These are phyloP conservation scores for Plasmodium ovale DNA, from an alignment of 169 alveolate species.

Conservation along the genomic window DNA sequence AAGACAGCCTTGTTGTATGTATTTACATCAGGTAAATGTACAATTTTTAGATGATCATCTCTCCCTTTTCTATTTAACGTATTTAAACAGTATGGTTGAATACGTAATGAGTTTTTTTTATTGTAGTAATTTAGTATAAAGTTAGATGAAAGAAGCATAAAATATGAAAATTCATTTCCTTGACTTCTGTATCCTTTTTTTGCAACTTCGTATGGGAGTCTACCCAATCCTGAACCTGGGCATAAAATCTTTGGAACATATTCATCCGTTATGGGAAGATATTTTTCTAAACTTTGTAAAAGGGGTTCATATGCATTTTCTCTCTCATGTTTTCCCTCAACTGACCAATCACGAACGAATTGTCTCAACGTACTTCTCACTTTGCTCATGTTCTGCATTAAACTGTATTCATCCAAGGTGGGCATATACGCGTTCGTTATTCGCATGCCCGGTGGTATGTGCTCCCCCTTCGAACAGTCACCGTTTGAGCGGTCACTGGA, in stretches of 20 bases:
- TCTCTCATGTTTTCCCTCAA: constrained; percentile 95
- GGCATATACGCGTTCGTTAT: constrained; percentile 40
- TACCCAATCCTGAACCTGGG: constrained; percentile 98
- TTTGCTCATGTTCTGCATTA: constrained; percentile 75
- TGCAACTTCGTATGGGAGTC: constrained; percentile 97
- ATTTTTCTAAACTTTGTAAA: constrained; percentile 90
- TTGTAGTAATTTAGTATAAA: constrained; percentile 88
- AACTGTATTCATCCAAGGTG: constrained; percentile 30
- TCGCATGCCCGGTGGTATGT: constrained; percentile 46
- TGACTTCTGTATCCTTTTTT: constrained; percentile 96
- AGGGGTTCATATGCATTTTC: constrained; percentile 94
- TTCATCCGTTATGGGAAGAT: constrained; percentile 83
- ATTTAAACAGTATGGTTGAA: constrained; percentile 89
- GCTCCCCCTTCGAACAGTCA: constrained; percentile 6
- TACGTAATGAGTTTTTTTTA: constrained; percentile 77
- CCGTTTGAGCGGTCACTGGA: neutral
- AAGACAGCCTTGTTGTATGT: constrained; percentile 82
- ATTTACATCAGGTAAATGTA: constrained; percentile 94
- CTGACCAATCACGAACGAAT: constrained; percentile 96
- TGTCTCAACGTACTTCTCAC: constrained; percentile 94
- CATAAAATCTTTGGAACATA: constrained; percentile 89
- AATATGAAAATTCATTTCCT: constrained; percentile 98
- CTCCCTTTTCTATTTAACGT: constrained; percentile 87
- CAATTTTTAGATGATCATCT: constrained; percentile 90
- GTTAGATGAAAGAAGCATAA: constrained; percentile 94